Percentiles rank a stretch among this genome's conserved stretches.
Conservation (phyloP, 2,329 filamentous ascomycete genomes). For the Colletotrichum shisoi region DNA sequence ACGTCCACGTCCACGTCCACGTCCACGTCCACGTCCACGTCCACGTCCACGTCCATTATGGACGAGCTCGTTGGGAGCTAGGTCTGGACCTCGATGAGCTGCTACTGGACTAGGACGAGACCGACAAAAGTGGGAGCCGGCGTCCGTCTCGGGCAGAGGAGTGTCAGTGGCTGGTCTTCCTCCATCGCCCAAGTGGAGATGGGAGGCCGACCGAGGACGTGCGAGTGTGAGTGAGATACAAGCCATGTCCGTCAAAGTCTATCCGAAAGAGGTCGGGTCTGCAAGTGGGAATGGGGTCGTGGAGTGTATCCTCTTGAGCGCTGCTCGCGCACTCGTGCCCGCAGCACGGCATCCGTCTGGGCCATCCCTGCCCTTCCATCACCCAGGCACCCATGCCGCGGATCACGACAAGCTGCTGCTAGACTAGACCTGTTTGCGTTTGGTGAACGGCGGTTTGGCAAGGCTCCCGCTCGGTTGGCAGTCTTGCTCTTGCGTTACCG, state of each 20-base stretch:
- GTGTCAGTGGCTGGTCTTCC: constrained; percentile 33
- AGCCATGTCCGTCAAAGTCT: constrained; percentile 14
- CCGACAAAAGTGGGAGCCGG: constrained; percentile 15
- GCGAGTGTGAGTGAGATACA: constrained; percentile 16
- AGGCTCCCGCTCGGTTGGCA: constrained; percentile 2
- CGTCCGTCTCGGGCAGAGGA: constrained; percentile 30
- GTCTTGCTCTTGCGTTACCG: not conserved
- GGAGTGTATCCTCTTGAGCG: constrained; percentile 15
- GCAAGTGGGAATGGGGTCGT: constrained; percentile 6
- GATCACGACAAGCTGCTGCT: constrained; percentile 24
- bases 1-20: not conserved
- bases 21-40: too few relatives aligned
- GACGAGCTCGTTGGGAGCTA: constrained; percentile 4
- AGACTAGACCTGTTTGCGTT: constrained; percentile 32
- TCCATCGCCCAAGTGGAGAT: constrained; percentile 32
- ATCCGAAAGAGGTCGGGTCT: constrained; percentile 13
- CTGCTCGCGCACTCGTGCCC: constrained; percentile 26
- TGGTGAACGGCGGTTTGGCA: constrained; percentile 12
- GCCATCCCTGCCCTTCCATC: constrained; percentile 18
- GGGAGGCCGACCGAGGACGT: constrained; percentile 32
- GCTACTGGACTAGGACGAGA: constrained; percentile 30
- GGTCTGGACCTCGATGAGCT: constrained; percentile 17
- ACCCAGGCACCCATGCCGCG: constrained; percentile 21
- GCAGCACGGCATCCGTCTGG: constrained; percentile 24
- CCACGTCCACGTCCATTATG: constrained; percentile 1